Conservation (phyloP, 306 rosid species). For the Castanea sativa region DNA sequence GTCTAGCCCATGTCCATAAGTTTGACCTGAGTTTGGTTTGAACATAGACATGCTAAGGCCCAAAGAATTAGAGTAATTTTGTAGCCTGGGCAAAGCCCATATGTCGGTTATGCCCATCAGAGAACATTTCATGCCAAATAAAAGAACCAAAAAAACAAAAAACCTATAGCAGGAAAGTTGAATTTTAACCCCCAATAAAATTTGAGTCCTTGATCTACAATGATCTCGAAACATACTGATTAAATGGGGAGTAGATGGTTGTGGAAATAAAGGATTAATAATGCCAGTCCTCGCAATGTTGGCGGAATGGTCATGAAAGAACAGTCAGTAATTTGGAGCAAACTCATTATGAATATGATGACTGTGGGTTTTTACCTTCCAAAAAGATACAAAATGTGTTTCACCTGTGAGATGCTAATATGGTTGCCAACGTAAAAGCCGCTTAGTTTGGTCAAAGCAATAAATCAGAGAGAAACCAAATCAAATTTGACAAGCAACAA, state of each 20-base stretch:
- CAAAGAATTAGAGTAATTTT: not conserved
- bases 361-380: conserved; percentile 9
- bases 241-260: not conserved
- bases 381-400: not conserved
- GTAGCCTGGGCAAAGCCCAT: too few relatives aligned
- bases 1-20: too few relatives aligned
- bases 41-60: not conserved
- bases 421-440: not conserved
- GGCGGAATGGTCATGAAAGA: not conserved
- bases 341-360: not conserved
- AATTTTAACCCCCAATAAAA: not conserved
- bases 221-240: not conserved
- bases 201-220: not conserved
- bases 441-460: not conserved
- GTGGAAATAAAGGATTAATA: not conserved
- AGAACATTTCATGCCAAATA: not conserved
- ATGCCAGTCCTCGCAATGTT: not conserved
- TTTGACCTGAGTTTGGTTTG: not conserved
- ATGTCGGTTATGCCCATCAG: not conserved
- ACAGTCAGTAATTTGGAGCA: conserved; percentile 1
- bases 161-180: not conserved
- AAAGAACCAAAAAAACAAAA: not conserved
- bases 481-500: not conserved
- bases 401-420: not conserved
- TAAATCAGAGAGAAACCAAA: too few relatives aligned